These are phyloP conservation scores for Diaporthe destruens DNA, from an alignment of 2,329 filamentous ascomycete species.

Conservation along the genomic window DNA sequence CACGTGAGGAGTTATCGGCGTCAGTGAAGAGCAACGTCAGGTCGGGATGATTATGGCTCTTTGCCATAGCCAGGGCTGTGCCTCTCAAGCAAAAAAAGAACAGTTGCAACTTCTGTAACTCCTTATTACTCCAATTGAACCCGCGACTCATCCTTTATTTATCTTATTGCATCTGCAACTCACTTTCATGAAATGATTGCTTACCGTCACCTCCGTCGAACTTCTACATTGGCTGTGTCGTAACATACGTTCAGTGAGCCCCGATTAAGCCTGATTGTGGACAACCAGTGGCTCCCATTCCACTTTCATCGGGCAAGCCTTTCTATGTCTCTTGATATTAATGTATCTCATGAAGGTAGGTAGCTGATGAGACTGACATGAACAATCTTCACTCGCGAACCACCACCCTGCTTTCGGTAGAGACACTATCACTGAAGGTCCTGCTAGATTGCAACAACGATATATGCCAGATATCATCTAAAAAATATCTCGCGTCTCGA, in stretches of 20 bases:
- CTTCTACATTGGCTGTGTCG: not conserved
- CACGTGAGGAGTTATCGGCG: not conserved
- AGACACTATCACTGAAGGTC: not conserved
- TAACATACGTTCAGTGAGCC: not conserved
- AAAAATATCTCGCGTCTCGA: not conserved
- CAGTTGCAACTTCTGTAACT: not conserved
- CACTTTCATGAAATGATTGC: not conserved
- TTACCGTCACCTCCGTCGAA: not conserved
- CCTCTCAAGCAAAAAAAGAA: not conserved
- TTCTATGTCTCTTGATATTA: not conserved
- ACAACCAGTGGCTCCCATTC: not conserved
- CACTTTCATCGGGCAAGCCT: not conserved
- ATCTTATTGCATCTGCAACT: not conserved
- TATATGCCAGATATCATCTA: not conserved
- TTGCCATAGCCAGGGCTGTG: not conserved
- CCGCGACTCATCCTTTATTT: not conserved
- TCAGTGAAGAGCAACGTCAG: not conserved
- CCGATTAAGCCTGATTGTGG: not conserved
- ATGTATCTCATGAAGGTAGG: not conserved
- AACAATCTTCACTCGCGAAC: not conserved
- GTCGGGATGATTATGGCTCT: not conserved
- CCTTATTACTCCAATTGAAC: not conserved
- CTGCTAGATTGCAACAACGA: not conserved
- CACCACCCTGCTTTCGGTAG: not conserved
- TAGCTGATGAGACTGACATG: not conserved